Percentiles rank a stretch among this genome's conserved stretches.
Evolutionary conservation across 192 early-diverging fungal genomes (phyloP).

Genomic region (Linnemannia zychae): DNA sequence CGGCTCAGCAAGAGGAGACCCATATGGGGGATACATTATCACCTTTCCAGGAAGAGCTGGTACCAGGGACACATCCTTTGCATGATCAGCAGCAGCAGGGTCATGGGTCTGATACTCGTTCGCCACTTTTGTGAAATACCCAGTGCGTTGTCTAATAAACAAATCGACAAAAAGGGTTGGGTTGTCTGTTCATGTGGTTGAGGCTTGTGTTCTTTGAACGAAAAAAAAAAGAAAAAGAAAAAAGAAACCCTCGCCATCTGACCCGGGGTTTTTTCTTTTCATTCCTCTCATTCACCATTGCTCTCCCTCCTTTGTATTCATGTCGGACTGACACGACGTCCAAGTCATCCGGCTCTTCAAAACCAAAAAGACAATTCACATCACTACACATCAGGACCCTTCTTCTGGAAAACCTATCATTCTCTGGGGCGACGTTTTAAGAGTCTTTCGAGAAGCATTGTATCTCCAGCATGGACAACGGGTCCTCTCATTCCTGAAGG

Average conservation of each 20-base stretch:
- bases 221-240: no score
- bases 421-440: neutral
- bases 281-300: no score
- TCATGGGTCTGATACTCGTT: neutral
- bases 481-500: neutral
- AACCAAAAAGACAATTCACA: neutral
- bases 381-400: neutral
- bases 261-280: no score
- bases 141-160: neutral
- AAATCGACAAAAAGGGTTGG: neutral
- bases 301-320: no score
- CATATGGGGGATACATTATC: neutral
- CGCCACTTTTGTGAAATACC: neutral
- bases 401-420: neutral
- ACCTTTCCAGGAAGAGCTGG: neutral
- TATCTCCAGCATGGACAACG: neutral
- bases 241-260: no score
- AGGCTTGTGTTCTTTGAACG: no score
- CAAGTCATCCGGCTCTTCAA: neutral
- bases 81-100: neutral
- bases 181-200: no score
- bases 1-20: neutral
- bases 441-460: neutral
- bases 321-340: neutral
- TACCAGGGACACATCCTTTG: neutral